Percentiles rank a stretch among this genome's conserved stretches.
Evolutionary conservation across 2,329 filamentous ascomycete species (phyloP).

Genomic region (Lizonia empirigonia): DNA sequence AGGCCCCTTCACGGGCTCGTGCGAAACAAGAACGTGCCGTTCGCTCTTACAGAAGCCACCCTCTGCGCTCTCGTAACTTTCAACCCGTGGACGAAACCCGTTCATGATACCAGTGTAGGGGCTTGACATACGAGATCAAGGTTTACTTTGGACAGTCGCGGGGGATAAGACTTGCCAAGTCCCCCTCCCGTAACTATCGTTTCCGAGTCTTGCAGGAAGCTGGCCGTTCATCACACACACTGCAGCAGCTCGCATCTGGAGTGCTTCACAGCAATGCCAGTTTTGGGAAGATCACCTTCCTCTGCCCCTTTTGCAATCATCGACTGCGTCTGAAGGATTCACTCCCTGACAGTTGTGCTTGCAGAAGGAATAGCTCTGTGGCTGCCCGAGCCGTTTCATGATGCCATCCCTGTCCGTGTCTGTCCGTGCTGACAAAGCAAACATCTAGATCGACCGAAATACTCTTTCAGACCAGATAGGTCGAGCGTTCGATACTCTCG

Average conservation of each 20-base stretch:
- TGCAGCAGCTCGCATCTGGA: slow-evolving; percentile 21
- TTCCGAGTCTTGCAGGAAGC: slow-evolving; percentile 13
- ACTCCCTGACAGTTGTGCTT: neutral
- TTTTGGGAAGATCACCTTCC: neutral
- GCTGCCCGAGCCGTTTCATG: slow-evolving; percentile 24
- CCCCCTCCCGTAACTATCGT: slow-evolving; percentile 2
- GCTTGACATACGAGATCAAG: slow-evolving; percentile 17
- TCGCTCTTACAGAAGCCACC: too few species aligned
- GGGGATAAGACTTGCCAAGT: slow-evolving; percentile 34
- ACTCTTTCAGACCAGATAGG: neutral
- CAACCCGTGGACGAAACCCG: slow-evolving; percentile 8
- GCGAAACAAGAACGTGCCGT: too few species aligned
- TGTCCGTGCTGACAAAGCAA: slow-evolving; percentile 11
- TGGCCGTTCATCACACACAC: slow-evolving; percentile 12
- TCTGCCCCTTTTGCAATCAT: neutral
- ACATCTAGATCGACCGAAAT: neutral
- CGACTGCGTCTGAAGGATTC: neutral
- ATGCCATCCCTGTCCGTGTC: slow-evolving; percentile 17
- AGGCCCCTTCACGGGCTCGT: neutral
- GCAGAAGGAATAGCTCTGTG: slow-evolving; percentile 4
- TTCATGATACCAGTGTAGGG: slow-evolving; percentile 8
- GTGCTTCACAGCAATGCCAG: neutral
- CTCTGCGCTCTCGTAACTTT: too few species aligned
- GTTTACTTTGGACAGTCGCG: slow-evolving; percentile 15
- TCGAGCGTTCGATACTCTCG: too few species aligned